phyloP scores from a whole-genome alignment of 2,329 filamentous ascomycete genomes.

The Verticillium zaregamsianum region DNA sequence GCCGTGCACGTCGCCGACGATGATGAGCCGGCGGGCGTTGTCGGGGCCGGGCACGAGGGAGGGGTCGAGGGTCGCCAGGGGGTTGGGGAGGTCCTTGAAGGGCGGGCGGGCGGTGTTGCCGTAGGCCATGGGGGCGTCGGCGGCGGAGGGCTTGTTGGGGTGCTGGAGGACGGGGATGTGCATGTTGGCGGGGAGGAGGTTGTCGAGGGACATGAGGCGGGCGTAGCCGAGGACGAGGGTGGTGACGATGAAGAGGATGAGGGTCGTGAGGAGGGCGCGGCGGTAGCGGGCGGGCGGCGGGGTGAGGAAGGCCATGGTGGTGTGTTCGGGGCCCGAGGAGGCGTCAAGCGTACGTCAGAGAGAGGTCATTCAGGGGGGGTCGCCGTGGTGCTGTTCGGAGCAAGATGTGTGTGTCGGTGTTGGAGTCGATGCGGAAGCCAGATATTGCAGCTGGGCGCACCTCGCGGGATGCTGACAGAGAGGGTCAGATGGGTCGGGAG shows the following conservation, averaged over 20 bases:
- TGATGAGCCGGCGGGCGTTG: conserved; percentile 59
- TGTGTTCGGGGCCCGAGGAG: background rate
- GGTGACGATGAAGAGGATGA: conserved; percentile 26
- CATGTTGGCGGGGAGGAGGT: conserved; percentile 3
- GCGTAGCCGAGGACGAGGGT: conserved; percentile 28
- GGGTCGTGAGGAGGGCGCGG: conserved; percentile 24
- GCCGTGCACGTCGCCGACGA: conserved; percentile 92
- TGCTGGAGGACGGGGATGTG: conserved; percentile 9
- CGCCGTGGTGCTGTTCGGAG: background rate
- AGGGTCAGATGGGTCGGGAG: background rate
- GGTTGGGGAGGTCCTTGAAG: conserved; percentile 22
- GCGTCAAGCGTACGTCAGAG: background rate
- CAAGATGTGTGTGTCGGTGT: background rate
- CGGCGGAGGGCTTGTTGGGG: conserved; percentile 19
- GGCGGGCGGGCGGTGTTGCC: conserved; percentile 32
- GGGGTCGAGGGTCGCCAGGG: conserved; percentile 20
- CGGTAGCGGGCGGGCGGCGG: conserved; percentile 15
- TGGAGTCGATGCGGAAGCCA: background rate
- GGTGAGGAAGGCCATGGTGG: background rate
- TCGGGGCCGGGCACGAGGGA: conserved; percentile 25
- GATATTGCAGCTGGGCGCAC: background rate
- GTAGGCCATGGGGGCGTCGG: conserved; percentile 31
- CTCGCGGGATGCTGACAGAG: background rate
- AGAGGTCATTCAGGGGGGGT: background rate
- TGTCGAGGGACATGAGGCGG: conserved; percentile 22